phyloP scores from a whole-genome alignment of 768 basidiomycete species.

The Lactifluus hygrophoroides region DNA sequence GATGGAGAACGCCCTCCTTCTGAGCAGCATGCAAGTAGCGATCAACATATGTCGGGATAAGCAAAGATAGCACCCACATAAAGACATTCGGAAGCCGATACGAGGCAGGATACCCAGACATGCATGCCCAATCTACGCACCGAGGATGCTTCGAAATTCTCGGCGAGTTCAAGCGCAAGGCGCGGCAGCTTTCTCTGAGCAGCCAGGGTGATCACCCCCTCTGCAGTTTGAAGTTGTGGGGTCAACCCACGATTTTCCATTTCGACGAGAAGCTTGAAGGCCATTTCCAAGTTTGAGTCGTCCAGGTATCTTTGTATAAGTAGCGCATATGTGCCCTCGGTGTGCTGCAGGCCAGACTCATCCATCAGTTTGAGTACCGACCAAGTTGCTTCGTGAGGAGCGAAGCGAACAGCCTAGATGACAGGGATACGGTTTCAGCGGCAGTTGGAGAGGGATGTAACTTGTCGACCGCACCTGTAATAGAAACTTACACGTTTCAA shows the following conservation, averaged over 20 bases:
- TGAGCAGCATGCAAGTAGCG: slow-evolving; percentile 25
- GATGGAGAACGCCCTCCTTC: slow-evolving; percentile 55
- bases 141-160: slow-evolving; percentile 47
- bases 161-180: slow-evolving; percentile 65
- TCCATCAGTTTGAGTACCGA: slow-evolving; percentile 50
- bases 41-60: background rate
- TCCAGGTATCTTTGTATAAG: slow-evolving; percentile 41
- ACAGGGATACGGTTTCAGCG: slow-evolving; percentile 27
- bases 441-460: slow-evolving; percentile 22
- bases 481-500: slow-evolving; percentile 48
- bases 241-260: slow-evolving; percentile 46
- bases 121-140: slow-evolving; percentile 43
- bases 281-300: slow-evolving; percentile 53
- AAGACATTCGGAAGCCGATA: slow-evolving; percentile 50
- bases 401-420: slow-evolving; percentile 25
- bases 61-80: slow-evolving; percentile 45
- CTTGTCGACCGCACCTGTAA: slow-evolving; percentile 38
- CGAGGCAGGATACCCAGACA: slow-evolving; percentile 61
- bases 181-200: slow-evolving; percentile 47
- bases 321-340: slow-evolving; percentile 43
- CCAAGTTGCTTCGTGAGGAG: slow-evolving; percentile 26
- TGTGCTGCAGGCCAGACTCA: slow-evolving; percentile 38
- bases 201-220: slow-evolving; percentile 45
- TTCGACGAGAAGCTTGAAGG: slow-evolving; percentile 49
- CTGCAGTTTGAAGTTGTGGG: slow-evolving; percentile 41